phyloP scores from a whole-genome alignment of 1,139 yeast genomes.

The Blastobotrys petasosporus region DNA sequence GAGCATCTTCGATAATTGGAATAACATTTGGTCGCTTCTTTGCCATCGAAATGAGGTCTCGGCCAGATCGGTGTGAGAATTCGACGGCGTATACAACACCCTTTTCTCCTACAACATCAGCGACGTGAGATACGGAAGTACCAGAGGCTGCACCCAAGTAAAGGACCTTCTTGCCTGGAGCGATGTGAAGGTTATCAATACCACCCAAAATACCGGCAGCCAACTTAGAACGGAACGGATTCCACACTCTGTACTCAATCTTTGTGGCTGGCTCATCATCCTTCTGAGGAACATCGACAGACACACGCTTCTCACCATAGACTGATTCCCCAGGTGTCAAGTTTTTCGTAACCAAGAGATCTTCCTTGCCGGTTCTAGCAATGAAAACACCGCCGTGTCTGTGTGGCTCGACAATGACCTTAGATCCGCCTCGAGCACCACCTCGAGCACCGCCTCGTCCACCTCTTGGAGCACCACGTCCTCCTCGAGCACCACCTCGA shows the following conservation, averaged over 20 bases:
- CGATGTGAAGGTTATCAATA: conserved; percentile 93
- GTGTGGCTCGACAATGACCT: conserved; percentile 96
- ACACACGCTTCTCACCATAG: conserved; percentile 94
- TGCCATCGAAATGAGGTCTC: conserved; percentile 99
- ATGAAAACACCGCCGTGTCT: conserved; percentile 94
- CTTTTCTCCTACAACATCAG: conserved; percentile 98
- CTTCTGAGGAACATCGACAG: conserved; percentile 87
- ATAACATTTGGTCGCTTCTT: conserved; percentile 99
- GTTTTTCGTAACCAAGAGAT: conserved; percentile 93
- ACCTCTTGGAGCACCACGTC: conserved; percentile 97
- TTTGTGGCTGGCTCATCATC: conserved; percentile 79
- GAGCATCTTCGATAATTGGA: conserved; percentile 98
- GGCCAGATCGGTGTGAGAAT: conserved; percentile 98
- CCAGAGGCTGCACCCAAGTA: conserved; percentile 99
- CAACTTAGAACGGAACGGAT: conserved; percentile 98
- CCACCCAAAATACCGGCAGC: conserved; percentile 99
- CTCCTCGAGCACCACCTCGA: conserved; percentile 88
- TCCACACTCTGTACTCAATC: conserved; percentile 99
- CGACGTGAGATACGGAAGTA: conserved; percentile 96
- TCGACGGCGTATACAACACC: conserved; percentile 98
- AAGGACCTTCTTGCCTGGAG: conserved; percentile 96
- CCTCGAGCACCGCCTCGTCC: conserved; percentile 77
- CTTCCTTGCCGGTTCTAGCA: conserved; percentile 96
- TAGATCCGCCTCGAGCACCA: conserved; percentile 82
- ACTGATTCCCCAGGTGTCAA: conserved; percentile 93